Evolutionary conservation across 495 filamentous ascomycete species (phyloP), one percentile per base, ranked within the genome.

Genomic region (Sporormia fimetaria): DNA sequence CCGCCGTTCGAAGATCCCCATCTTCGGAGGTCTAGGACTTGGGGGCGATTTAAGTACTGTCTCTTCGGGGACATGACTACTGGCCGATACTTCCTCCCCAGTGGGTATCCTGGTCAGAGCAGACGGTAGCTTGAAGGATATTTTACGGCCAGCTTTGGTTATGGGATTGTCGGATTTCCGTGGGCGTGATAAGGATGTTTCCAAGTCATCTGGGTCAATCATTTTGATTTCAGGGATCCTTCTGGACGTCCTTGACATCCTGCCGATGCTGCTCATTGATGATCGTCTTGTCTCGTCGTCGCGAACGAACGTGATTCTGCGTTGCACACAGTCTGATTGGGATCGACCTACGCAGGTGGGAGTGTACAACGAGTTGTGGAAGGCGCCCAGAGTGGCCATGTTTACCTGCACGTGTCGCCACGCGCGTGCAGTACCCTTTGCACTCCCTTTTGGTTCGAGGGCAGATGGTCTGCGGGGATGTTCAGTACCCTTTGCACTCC

Each of bases 121-220:
- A 12, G 35, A 20, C 20, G 35, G 35, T 3, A 37, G 15, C 35
- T n/a, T 37, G 21, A 24, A 37, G 3, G 35, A 24, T 20, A 23
- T 9, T 12, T 7, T 6, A 23, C 35, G 21, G 8, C 35, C 21
- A 24, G 22, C 9, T 12, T 37, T 10, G 16, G 33, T 12, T 4
- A 22, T 7, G 5, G 10, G 12, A 2, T 21, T 12, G 6, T 37
- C 18, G 12, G 2, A 7, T 2, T 37, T 3, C 33, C 15, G 8
- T 33, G 10, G 6, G 6, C 6, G 30, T 6, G 7, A 8, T 15
- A 6, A 8, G 7, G 30, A 15, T 15, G 10, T 15, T 7, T 33
- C 9, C 16, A 6, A 6, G 6, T 7, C 6, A 11, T 15, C 30
- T 7, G 30, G 25, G n/a, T 27, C n/a, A 27, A 27, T 7, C 25